phyloP scores from a whole-genome alignment of 306 rosid species.

The Arachis stenosperma region DNA sequence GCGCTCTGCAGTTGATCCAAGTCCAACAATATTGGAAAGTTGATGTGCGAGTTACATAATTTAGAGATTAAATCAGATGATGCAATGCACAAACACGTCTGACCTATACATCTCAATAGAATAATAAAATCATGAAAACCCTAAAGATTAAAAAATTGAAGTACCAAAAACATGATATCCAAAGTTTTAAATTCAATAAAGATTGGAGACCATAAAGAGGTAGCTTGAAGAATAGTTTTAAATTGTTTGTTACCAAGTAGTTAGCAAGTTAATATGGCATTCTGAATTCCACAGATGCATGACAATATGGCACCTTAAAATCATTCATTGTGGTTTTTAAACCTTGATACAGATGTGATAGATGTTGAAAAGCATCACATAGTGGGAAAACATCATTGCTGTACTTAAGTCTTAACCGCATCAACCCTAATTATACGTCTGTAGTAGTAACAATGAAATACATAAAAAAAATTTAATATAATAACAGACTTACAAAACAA shows the following conservation, averaged over 20 bases:
- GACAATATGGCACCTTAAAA: neutral
- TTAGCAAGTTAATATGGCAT: neutral
- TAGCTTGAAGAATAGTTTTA: neutral
- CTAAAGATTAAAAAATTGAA: neutral
- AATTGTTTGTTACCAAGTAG: neutral
- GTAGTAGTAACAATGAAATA: neutral
- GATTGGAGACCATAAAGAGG: neutral
- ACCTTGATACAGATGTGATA: constrained; percentile 8
- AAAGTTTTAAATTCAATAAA: no score
- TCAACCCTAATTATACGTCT: neutral
- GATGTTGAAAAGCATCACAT: constrained; percentile 6
- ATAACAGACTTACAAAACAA: neutral
- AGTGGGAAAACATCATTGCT: neutral
- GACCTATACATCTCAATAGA: constrained; percentile 8
- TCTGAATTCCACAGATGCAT: neutral
- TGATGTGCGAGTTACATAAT: neutral
- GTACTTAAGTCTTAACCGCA: constrained; percentile 1
- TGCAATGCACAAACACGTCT: neutral
- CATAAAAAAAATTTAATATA: neutral
- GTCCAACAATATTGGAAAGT: neutral
- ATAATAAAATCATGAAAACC: neutral
- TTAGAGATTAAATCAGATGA: constrained; percentile 20
- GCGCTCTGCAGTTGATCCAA: constrained; percentile 1
- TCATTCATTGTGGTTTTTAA: neutral
- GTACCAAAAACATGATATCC: neutral